phyloP scores from a whole-genome alignment of 805 yeast genomes.

The Lachancea fermentati region DNA sequence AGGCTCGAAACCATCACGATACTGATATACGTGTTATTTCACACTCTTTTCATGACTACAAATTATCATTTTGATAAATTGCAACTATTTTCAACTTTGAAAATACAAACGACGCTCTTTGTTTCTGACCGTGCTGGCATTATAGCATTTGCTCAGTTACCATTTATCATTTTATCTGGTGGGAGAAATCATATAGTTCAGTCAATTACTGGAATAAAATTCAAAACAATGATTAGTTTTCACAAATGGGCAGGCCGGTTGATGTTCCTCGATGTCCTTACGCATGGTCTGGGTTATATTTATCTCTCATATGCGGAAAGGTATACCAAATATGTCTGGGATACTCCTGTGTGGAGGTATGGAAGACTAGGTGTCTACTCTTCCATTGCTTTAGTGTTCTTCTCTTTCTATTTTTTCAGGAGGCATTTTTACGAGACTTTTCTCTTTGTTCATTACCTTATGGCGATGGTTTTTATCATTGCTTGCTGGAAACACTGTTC shows the following conservation, averaged over 20 bases:
- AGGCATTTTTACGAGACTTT: conserved; percentile 40
- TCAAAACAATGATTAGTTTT: conserved; percentile 53
- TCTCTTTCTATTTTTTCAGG: conserved; percentile 33
- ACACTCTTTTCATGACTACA: conserved; percentile 10
- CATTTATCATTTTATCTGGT: conserved; percentile 54
- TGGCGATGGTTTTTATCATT: conserved; percentile 38
- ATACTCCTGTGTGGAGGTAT: conserved; percentile 32
- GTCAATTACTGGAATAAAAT: conserved; percentile 55
- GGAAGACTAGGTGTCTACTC: conserved; percentile 37
- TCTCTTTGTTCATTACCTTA: conserved; percentile 38
- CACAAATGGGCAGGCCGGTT: conserved; percentile 54
- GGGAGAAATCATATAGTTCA: conserved; percentile 67
- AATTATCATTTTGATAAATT: conserved; percentile 16
- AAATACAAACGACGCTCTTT: conserved; percentile 21
- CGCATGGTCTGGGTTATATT: conserved; percentile 38
- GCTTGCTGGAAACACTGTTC: conserved; percentile 44
- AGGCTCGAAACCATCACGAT: conserved; percentile 19
- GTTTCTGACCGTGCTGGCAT: conserved; percentile 44
- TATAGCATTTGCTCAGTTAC: conserved; percentile 42
- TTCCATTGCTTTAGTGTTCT: conserved; percentile 22
- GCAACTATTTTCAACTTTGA: conserved; percentile 13
- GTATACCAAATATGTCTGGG: conserved; percentile 19
- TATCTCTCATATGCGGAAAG: conserved; percentile 34
- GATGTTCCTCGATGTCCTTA: conserved; percentile 31
- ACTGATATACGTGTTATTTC: conserved; percentile 15